Percentiles rank a stretch among this genome's conserved stretches.
Evolutionary conservation across 805 yeast species (phyloP).

Genomic region (Scheffersomyces ergatensis): DNA sequence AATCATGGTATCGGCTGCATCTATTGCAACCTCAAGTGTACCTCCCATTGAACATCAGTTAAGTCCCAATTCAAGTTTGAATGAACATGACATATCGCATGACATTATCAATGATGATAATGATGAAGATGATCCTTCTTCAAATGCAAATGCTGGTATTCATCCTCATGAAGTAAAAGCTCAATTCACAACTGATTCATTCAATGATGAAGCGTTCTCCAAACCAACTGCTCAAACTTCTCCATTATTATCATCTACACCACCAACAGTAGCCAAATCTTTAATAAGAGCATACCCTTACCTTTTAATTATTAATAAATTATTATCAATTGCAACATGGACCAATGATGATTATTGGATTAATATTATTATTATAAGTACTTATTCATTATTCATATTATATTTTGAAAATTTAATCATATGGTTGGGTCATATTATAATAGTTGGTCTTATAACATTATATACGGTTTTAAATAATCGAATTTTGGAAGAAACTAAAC

Average conservation of each 20-base stretch:
- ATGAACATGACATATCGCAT: background rate
- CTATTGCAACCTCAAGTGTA: too few species aligned
- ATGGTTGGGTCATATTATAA: slow-evolving; percentile 78
- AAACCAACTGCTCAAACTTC: slow-evolving; percentile 53
- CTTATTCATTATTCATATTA: slow-evolving; percentile 57
- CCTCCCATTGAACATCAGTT: background rate
- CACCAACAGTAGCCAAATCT: slow-evolving; percentile 85
- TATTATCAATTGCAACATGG: slow-evolving; percentile 82
- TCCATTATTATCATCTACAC: slow-evolving; percentile 83
- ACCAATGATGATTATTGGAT: slow-evolving; percentile 81
- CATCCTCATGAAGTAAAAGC: slow-evolving; percentile 25
- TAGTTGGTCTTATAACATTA: slow-evolving; percentile 58
- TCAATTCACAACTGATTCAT: slow-evolving; percentile 15
- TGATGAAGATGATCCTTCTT: background rate
- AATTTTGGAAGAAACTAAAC: slow-evolving; percentile 56
- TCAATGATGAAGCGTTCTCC: slow-evolving; percentile 3
- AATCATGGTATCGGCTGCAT: too few species aligned
- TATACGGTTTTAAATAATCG: slow-evolving; percentile 58
- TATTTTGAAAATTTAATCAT: slow-evolving; percentile 75
- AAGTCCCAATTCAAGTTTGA: background rate
- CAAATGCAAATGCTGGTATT: background rate
- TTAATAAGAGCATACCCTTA: slow-evolving; percentile 84
- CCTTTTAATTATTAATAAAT: slow-evolving; percentile 65
- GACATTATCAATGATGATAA: background rate
- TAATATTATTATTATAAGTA: slow-evolving; percentile 57